Percentiles rank a stretch among this genome's conserved stretches.
These are phyloP conservation scores for Pseudonitzschia delicatissima DNA, from an alignment of 108 stramenopile species.

Conservation along the genomic window DNA sequence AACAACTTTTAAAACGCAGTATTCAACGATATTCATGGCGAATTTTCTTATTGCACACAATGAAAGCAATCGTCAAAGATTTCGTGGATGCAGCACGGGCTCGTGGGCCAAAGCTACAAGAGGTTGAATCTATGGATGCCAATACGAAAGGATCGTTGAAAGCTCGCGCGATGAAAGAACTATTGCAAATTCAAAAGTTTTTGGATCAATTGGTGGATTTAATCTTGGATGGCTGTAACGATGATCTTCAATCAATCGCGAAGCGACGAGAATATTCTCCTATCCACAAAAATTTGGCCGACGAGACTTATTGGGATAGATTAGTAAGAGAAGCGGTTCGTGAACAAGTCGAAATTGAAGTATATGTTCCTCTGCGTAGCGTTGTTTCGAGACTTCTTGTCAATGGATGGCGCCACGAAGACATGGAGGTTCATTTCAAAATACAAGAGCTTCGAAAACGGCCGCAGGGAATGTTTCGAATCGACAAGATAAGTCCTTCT, in stretches of 20 bases:
- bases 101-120: slow-evolving; percentile 40
- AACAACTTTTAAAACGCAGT: slow-evolving; percentile 58
- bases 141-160: slow-evolving; percentile 33
- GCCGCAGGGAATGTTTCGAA: slow-evolving; percentile 56
- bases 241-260: slow-evolving; percentile 64
- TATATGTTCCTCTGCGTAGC: slow-evolving; percentile 77
- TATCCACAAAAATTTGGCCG: slow-evolving; percentile 12
- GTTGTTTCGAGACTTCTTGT: slow-evolving; percentile 77
- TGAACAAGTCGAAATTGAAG: slow-evolving; percentile 85
- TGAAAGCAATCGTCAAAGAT: slow-evolving; percentile 51
- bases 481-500: slow-evolving; percentile 58
- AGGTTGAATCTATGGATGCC: slow-evolving; percentile 37
- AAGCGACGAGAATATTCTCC: slow-evolving; percentile 49
- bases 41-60: slow-evolving; percentile 65
- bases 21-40: slow-evolving; percentile 76
- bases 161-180: slow-evolving; percentile 36
- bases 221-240: slow-evolving; percentile 68
- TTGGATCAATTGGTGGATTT: slow-evolving; percentile 78
- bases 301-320: slow-evolving; percentile 47
- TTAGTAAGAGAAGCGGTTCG: slow-evolving; percentile 72
- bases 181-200: slow-evolving; percentile 59
- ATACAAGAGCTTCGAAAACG: slow-evolving; percentile 58
- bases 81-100: slow-evolving; percentile 61
- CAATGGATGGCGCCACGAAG: slow-evolving; percentile 80
- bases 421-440: slow-evolving; percentile 78